These are phyloP conservation scores for Citrullus mucosospermus DNA, from an alignment of 306 rosid species.

Conservation along the genomic window DNA sequence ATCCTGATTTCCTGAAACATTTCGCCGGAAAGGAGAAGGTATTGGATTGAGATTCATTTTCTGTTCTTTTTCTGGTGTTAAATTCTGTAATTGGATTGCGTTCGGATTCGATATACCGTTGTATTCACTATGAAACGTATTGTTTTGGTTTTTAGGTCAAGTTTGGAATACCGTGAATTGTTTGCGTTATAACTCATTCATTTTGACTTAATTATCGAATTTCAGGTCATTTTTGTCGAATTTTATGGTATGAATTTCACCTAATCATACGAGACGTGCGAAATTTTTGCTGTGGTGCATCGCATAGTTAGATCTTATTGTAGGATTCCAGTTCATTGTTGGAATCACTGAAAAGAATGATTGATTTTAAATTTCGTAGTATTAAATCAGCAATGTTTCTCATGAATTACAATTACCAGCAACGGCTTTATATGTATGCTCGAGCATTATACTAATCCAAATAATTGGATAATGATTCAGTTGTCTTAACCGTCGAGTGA, in stretches of 20 bases:
- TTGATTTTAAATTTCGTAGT: background rate
- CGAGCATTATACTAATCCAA: background rate
- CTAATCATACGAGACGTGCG: background rate
- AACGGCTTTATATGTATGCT: background rate
- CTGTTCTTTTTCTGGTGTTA: background rate
- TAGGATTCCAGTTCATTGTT: background rate
- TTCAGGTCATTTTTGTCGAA: background rate
- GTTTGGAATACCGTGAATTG: background rate
- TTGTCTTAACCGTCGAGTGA: background rate
- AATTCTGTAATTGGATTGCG: background rate
- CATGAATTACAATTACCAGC: background rate
- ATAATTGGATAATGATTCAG: background rate
- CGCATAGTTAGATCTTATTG: background rate
- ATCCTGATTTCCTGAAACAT: slow-evolving; percentile 26
- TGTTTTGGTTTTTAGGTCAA: background rate
- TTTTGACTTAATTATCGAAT: background rate
- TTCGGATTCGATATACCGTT: background rate
- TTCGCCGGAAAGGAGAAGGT: slow-evolving; percentile 48
- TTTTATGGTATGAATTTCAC: background rate
- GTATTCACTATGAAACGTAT: background rate
- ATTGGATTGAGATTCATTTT: background rate
- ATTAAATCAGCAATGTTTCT: background rate
- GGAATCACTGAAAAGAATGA: background rate
- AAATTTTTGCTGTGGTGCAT: background rate
- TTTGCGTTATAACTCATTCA: background rate